These are phyloP conservation scores for Leersia perrieri DNA, from an alignment of 176 grass and related monocot species.

Conservation along the genomic window DNA sequence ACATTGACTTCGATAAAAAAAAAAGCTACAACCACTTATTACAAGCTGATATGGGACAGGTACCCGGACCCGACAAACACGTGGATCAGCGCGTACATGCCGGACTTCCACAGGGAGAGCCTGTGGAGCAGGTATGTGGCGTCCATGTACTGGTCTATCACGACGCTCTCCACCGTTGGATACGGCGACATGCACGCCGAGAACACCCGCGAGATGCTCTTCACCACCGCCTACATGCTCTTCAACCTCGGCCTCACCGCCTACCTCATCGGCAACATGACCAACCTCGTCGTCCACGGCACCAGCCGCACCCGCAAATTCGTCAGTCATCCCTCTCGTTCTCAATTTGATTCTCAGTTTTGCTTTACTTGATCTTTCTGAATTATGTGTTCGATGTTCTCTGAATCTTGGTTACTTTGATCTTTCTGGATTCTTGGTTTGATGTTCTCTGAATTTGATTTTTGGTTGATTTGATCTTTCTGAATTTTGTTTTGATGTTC, in stretches of 20 bases:
- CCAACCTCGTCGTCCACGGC: constrained; percentile 86
- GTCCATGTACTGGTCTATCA: constrained; percentile 91
- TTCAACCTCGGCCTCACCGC: constrained; percentile 93
- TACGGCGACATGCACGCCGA: constrained; percentile 92
- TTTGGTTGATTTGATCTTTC: not conserved
- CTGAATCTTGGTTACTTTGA: not conserved
- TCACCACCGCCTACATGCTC: constrained; percentile 78
- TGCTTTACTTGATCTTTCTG: too few relatives aligned
- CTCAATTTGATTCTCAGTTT: too few relatives aligned
- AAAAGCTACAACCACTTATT: too few relatives aligned
- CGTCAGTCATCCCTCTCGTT: too few relatives aligned
- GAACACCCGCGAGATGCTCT: constrained; percentile 82
- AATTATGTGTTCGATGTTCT: too few relatives aligned
- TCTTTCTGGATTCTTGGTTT: too few relatives aligned
- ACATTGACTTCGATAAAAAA: too few relatives aligned
- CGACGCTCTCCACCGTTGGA: constrained; percentile 72
- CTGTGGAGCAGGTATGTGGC: constrained; percentile 57
- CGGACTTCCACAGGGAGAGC: constrained; percentile 52
- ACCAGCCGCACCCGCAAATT: constrained; percentile 78
- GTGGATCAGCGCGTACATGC: constrained; percentile 69
- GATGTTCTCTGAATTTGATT: too few relatives aligned
- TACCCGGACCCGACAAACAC: constrained; percentile 47
- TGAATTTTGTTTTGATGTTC: not conserved
- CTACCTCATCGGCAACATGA: constrained; percentile 98
- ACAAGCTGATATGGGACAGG: too few relatives aligned